Conservation (phyloP, 1,139 yeast species). For the Arxiozyma slooffiae region DNA sequence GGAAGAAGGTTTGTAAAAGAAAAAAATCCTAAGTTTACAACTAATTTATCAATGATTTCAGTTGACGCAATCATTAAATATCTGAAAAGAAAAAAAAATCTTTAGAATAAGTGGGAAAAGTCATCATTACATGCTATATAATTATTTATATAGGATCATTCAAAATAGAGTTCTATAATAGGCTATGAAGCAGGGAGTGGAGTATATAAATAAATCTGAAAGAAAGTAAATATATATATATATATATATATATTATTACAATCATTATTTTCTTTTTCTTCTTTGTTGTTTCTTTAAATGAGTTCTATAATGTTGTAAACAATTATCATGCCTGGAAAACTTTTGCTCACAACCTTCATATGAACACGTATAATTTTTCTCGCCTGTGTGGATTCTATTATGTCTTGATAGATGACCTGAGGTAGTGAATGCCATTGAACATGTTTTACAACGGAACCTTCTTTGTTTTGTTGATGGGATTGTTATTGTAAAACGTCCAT, state of each 20-base stretch:
- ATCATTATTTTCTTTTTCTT: constrained; percentile 1
- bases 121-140: neutral
- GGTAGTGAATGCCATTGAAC: constrained; percentile 44
- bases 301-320: constrained; percentile 86
- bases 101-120: neutral
- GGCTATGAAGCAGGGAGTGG: neutral
- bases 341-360: constrained; percentile 72
- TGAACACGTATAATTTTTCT: constrained; percentile 76
- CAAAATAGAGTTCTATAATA: neutral
- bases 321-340: constrained; percentile 86
- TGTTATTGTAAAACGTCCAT: neutral
- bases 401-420: constrained; percentile 92
- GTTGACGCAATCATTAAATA: neutral
- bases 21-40: too few relatives aligned
- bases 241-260: too few relatives aligned
- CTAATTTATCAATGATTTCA: too few relatives aligned
- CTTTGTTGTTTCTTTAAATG: constrained; percentile 34
- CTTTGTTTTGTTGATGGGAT: constrained; percentile 3
- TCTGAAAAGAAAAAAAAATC: neutral
- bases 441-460: constrained; percentile 20
- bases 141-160: neutral
- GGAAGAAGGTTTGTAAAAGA: too few relatives aligned
- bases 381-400: constrained; percentile 85
- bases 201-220: too few relatives aligned
- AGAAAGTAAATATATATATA: too few relatives aligned